Evolutionary conservation across 495 filamentous ascomycete genomes (phyloP).

Genomic region (Penicillium parvum): DNA sequence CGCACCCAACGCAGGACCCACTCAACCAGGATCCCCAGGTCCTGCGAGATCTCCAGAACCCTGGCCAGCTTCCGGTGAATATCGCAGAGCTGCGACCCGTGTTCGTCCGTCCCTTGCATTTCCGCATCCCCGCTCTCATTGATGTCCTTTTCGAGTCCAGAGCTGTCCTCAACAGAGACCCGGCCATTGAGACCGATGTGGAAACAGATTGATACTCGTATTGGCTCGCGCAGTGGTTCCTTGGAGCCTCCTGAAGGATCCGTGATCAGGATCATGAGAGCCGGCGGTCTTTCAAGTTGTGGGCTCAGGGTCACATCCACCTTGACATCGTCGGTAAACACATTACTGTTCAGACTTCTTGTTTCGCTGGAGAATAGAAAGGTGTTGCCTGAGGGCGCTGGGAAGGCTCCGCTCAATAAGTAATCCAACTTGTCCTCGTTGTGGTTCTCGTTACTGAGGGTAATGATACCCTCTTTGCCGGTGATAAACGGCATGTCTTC

Average conservation of each 20-base stretch:
- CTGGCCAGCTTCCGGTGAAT: slow-evolving; percentile 35
- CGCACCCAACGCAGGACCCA: slow-evolving; percentile 40
- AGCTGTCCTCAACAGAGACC: slow-evolving; percentile 42
- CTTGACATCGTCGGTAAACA: slow-evolving; percentile 27
- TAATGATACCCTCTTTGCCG: slow-evolving; percentile 17
- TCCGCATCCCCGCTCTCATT: slow-evolving; percentile 13
- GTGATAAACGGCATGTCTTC: slow-evolving; percentile 1
- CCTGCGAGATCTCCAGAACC: slow-evolving; percentile 43
- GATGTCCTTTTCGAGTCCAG: slow-evolving; percentile 27
- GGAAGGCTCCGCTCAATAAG: slow-evolving; percentile 20
- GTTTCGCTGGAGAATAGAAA: not conserved
- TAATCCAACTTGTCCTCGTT: slow-evolving; percentile 33
- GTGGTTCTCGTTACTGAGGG: slow-evolving; percentile 40
- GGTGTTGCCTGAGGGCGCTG: too few relatives aligned
- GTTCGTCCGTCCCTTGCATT: slow-evolving; percentile 20
- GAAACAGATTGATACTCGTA: slow-evolving; percentile 41
- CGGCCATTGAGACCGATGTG: slow-evolving; percentile 60
- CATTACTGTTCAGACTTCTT: not conserved
- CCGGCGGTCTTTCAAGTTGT: slow-evolving; percentile 40
- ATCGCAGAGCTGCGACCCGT: slow-evolving; percentile 30
- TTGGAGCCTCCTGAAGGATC: slow-evolving; percentile 14
- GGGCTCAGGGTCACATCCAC: slow-evolving; percentile 44
- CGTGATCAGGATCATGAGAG: slow-evolving; percentile 41
- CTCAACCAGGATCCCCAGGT: slow-evolving; percentile 59
- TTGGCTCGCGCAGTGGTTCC: slow-evolving; percentile 1